Evolutionary conservation across 306 rosid species (phyloP).

Genomic region (Acacia crassicarpa): DNA sequence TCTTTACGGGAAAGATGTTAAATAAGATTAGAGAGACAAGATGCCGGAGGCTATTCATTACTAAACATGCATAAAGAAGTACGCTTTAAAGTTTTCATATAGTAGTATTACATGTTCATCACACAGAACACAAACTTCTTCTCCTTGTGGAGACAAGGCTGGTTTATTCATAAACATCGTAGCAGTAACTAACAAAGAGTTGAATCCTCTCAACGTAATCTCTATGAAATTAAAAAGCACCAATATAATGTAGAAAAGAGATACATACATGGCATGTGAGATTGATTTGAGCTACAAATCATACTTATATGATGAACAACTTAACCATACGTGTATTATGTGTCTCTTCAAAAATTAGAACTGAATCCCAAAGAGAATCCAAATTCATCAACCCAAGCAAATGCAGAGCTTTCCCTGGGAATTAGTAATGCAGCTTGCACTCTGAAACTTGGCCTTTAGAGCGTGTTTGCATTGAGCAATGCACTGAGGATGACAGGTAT

Average conservation of each 20-base stretch:
- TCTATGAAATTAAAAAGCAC: background rate
- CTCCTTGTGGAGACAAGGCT: background rate
- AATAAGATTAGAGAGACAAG: background rate
- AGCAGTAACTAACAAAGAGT: background rate
- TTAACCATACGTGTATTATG: background rate
- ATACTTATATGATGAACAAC: background rate
- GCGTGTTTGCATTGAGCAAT: slow-evolving; percentile 23
- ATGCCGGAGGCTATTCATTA: background rate
- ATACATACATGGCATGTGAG: background rate
- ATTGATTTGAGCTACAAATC: background rate
- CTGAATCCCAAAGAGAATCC: background rate
- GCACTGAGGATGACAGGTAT: too few relatives aligned
- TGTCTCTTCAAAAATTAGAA: background rate
- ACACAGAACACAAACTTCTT: background rate
- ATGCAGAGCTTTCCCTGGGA: slow-evolving; percentile 35
- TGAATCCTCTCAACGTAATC: background rate
- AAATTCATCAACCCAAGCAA: slow-evolving; percentile 31
- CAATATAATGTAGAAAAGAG: background rate
- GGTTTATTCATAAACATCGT: background rate
- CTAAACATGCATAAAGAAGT: background rate
- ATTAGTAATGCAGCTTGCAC: slow-evolving; percentile 27
- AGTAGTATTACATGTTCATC: background rate
- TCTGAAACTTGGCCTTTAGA: slow-evolving; percentile 17
- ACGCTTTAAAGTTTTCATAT: background rate
- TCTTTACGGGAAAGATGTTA: background rate